Evolutionary conservation across 225 moss, liverwort and hornwort genomes (phyloP).

Genomic region (Polytrichum formosum): DNA sequence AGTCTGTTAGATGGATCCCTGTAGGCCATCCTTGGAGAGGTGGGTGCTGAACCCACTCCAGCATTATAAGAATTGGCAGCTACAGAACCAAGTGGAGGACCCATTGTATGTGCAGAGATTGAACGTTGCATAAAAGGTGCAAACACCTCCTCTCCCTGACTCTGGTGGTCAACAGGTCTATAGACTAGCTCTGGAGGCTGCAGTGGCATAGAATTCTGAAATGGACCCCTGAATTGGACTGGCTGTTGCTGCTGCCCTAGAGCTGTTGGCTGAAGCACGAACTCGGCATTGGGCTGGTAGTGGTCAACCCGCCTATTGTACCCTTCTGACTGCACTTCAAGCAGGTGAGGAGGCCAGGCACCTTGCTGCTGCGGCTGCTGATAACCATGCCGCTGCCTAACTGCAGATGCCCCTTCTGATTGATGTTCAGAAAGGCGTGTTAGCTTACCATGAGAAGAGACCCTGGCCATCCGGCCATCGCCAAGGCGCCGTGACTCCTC

Average conservation of each 20-base stretch:
- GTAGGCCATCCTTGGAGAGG: slow-evolving; percentile 68
- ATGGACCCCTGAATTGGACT: slow-evolving; percentile 41
- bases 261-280: slow-evolving; percentile 40
- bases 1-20: slow-evolving; percentile 57
- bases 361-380: slow-evolving; percentile 51
- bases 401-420: slow-evolving; percentile 38
- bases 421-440: slow-evolving; percentile 63
- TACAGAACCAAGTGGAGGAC: slow-evolving; percentile 29
- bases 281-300: slow-evolving; percentile 41
- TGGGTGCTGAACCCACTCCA: slow-evolving; percentile 73
- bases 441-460: slow-evolving; percentile 70
- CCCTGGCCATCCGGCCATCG: slow-evolving; percentile 64
- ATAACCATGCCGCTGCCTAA: slow-evolving; percentile 49
- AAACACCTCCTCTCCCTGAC: slow-evolving; percentile 52
- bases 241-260: slow-evolving; percentile 51
- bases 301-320: slow-evolving; percentile 64
- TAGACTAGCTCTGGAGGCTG: slow-evolving; percentile 47
- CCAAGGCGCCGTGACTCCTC: slow-evolving; percentile 62
- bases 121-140: slow-evolving; percentile 56
- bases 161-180: slow-evolving; percentile 71
- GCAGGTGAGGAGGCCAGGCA: slow-evolving; percentile 45
- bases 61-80: slow-evolving; percentile 44
- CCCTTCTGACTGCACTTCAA: slow-evolving; percentile 62
- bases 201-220: slow-evolving; percentile 24
- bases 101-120: slow-evolving; percentile 51